Evolutionary conservation across 768 basidiomycete genomes (phyloP).

Genomic region (Lentinula lateritia): DNA sequence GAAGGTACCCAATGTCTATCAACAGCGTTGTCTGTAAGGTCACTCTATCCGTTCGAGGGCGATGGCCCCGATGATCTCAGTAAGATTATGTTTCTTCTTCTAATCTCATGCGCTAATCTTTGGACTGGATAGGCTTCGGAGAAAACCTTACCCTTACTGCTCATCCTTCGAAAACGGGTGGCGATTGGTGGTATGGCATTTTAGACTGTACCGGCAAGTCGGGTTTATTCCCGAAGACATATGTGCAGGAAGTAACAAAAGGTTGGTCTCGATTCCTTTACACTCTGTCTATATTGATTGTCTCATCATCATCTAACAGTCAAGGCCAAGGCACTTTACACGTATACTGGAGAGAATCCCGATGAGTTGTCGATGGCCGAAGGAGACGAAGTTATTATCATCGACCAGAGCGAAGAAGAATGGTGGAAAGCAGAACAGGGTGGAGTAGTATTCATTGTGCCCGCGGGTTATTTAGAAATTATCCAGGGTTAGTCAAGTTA

Average conservation of each 20-base stretch:
- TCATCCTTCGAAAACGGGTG: slow-evolving; percentile 78
- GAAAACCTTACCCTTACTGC: slow-evolving; percentile 76
- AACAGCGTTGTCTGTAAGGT: slow-evolving; percentile 68
- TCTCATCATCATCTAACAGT: slow-evolving; percentile 26
- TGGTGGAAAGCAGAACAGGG: slow-evolving; percentile 97
- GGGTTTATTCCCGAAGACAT: slow-evolving; percentile 90
- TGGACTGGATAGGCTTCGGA: slow-evolving; percentile 54
- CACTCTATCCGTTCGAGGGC: slow-evolving; percentile 81
- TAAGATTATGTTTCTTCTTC: slow-evolving; percentile 30
- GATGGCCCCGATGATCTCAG: slow-evolving; percentile 87
- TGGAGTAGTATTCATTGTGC: slow-evolving; percentile 85
- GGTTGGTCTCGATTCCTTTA: slow-evolving; percentile 39
- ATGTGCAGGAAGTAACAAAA: slow-evolving; percentile 67
- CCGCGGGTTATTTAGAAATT: slow-evolving; percentile 85
- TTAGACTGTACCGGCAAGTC: slow-evolving; percentile 55
- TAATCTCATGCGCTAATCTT: neutral
- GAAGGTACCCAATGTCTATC: neutral
- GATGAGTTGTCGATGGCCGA: slow-evolving; percentile 87
- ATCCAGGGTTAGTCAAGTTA: slow-evolving; percentile 80
- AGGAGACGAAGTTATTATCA: slow-evolving; percentile 71
- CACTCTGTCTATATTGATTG: neutral
- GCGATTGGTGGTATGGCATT: slow-evolving; percentile 94
- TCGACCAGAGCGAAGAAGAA: slow-evolving; percentile 78
- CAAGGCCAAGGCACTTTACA: slow-evolving; percentile 75
- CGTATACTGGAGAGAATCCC: slow-evolving; percentile 60